phyloP scores from a whole-genome alignment of 352 stramenopile genomes.

The Phytophthora rubi region DNA sequence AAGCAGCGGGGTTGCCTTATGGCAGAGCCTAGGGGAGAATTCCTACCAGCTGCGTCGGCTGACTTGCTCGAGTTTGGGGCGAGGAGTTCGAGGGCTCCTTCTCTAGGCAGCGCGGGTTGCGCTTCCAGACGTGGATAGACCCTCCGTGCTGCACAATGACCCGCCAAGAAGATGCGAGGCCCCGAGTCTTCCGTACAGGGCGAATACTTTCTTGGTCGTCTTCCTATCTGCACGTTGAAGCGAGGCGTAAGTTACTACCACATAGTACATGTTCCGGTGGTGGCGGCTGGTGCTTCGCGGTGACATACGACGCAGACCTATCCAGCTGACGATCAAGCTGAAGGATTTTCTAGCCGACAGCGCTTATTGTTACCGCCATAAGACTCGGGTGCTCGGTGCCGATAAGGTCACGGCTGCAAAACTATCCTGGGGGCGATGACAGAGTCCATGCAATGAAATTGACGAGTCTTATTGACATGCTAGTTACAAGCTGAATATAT shows the following conservation, averaged over 20 bases:
- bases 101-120: conserved; percentile 1
- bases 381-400: not conserved
- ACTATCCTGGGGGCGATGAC: not conserved
- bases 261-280: not conserved
- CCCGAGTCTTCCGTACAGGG: not conserved
- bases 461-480: conserved; percentile 12
- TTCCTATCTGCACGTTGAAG: not conserved
- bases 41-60: not conserved
- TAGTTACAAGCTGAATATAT: conserved; percentile 12
- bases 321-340: not conserved
- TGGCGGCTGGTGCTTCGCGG: not conserved
- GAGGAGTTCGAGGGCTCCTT: not conserved
- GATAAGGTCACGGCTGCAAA: not conserved
- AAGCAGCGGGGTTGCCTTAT: conserved; percentile 1
- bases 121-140: conserved; percentile 7
- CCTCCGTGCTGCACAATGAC: not conserved
- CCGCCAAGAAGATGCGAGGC: not conserved
- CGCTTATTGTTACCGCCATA: not conserved
- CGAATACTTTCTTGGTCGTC: not conserved
- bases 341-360: not conserved
- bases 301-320: not conserved
- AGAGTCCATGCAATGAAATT: not conserved
- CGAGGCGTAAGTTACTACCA: too few relatives aligned
- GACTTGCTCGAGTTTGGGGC: not conserved
- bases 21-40: conserved; percentile 14